These are phyloP conservation scores for Spatholobus suberectus DNA, from an alignment of 306 rosid species.

Conservation along the genomic window DNA sequence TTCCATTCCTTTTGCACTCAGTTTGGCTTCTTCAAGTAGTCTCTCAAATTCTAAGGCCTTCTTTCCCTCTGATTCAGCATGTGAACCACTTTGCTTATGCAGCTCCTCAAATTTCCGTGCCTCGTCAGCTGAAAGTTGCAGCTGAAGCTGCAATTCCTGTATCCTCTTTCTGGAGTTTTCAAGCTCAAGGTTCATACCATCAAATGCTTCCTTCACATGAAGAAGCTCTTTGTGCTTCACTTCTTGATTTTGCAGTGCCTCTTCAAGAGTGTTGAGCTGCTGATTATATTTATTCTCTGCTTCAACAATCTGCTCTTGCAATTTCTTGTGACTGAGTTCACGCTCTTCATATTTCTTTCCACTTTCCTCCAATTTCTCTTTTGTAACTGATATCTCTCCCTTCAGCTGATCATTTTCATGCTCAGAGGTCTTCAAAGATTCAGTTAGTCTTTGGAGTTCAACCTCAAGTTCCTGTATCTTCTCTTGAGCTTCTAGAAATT, in stretches of 20 bases:
- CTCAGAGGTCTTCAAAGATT: conserved; percentile 72
- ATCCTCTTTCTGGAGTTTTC: conserved; percentile 73
- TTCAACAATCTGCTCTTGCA: conserved; percentile 70
- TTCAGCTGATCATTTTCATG: conserved; percentile 74
- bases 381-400: conserved; percentile 66
- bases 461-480: conserved; percentile 75
- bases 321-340: conserved; percentile 66
- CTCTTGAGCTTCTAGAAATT: conserved; percentile 84
- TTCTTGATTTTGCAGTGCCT: conserved; percentile 78
- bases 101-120: conserved; percentile 79
- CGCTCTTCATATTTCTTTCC: conserved; percentile 68
- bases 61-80: conserved; percentile 77
- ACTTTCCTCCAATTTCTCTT: conserved; percentile 68
- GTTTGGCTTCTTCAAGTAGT: conserved; percentile 72
- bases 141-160: conserved; percentile 69
- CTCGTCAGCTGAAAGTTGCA: conserved; percentile 65
- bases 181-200: conserved; percentile 61
- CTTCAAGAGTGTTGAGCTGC: conserved; percentile 67
- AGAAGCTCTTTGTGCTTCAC: conserved; percentile 68
- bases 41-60: conserved; percentile 75
- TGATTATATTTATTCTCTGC: conserved; percentile 66
- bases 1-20: conserved; percentile 63
- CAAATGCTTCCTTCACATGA: conserved; percentile 76
- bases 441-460: conserved; percentile 69
- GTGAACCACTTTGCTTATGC: conserved; percentile 81